phyloP scores from a whole-genome alignment of 495 filamentous ascomycete genomes.

The Penicillium simplicissimum region DNA sequence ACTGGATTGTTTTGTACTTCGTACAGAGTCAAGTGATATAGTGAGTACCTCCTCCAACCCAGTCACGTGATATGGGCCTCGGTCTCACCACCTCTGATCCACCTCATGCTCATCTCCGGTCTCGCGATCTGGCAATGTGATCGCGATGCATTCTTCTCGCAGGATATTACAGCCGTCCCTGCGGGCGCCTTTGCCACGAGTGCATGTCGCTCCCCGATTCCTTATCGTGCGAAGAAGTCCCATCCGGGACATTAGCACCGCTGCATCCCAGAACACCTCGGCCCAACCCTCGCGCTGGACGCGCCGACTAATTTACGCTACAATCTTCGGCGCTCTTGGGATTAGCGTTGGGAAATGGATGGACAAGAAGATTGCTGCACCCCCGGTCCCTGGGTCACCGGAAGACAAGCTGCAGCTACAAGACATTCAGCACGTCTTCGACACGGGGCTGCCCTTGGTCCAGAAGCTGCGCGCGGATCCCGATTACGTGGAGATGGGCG shows the following conservation, averaged over 20 bases:
- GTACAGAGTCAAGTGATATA: no score
- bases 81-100: neutral
- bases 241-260: slow-evolving; percentile 30
- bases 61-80: slow-evolving; percentile 27
- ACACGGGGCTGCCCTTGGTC: slow-evolving; percentile 54
- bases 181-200: slow-evolving; percentile 8
- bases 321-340: slow-evolving; percentile 40
- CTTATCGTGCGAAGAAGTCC: slow-evolving; percentile 3
- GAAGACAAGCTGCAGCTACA: slow-evolving; percentile 31
- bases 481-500: slow-evolving; percentile 52
- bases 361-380: slow-evolving; percentile 30
- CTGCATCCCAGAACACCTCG: slow-evolving; percentile 18
- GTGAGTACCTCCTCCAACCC: no score
- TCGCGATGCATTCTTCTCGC: slow-evolving; percentile 35
- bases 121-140: slow-evolving; percentile 22
- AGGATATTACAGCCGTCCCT: slow-evolving; percentile 29
- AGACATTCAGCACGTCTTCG: slow-evolving; percentile 29
- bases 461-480: slow-evolving; percentile 53
- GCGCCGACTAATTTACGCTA: slow-evolving; percentile 40
- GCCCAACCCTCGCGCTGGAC: slow-evolving; percentile 36
- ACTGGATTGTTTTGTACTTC: no score
- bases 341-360: slow-evolving; percentile 28
- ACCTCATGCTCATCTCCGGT: neutral
- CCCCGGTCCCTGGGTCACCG: slow-evolving; percentile 33
- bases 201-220: neutral